Evolutionary conservation across 768 basidiomycete species (phyloP).

Genomic region (Suillus plorans): DNA sequence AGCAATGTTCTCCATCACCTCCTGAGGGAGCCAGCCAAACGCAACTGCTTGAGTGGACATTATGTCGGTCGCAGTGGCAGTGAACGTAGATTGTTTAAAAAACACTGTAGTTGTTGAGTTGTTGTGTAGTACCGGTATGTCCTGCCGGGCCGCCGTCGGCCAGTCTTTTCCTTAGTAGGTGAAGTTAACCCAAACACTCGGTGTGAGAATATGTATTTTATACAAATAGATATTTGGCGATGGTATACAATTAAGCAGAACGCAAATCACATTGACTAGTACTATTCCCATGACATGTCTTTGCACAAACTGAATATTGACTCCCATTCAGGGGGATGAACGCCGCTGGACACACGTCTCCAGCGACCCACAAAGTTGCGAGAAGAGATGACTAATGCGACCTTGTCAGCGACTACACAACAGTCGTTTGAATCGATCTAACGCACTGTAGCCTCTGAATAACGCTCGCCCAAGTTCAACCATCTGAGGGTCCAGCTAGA

Average conservation of each 20-base stretch:
- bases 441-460: conserved; percentile 50
- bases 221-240: neutral
- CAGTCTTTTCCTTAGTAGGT: neutral
- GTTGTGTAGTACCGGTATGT: neutral
- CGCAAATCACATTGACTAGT: neutral
- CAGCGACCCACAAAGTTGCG: conserved; percentile 54
- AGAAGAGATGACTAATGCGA: conserved; percentile 43
- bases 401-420: conserved; percentile 10
- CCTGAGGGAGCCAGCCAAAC: conserved; percentile 53
- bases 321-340: conserved; percentile 44
- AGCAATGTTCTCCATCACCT: conserved; percentile 79
- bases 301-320: conserved; percentile 53
- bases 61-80: neutral
- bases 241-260: neutral
- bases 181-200: neutral
- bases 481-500: conserved; percentile 26
- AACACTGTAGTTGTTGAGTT: neutral
- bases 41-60: conserved; percentile 12
- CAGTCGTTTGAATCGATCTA: neutral
- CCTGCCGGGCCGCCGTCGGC: neutral
- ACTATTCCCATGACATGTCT: conserved; percentile 19
- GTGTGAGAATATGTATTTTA: neutral
- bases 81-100: neutral
- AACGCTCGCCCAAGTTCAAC: conserved; percentile 35
- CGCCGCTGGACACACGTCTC: conserved; percentile 33